Evolutionary conservation across 805 yeast species (phyloP).

Genomic region (Grigorovia transvaalensis): DNA sequence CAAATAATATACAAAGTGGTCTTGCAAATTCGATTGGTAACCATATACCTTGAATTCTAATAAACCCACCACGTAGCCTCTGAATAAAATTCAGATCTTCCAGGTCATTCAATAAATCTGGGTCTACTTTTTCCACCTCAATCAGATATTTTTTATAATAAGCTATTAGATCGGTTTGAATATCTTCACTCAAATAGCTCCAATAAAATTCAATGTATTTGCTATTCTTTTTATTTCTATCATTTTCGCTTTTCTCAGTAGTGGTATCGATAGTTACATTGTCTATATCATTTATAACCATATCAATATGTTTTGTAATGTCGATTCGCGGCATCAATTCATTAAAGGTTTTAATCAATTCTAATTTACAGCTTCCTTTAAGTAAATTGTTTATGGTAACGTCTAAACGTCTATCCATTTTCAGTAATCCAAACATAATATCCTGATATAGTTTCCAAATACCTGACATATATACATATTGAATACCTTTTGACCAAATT

Average conservation of each 20-base stretch:
- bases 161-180: not conserved
- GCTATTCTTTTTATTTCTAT: not conserved
- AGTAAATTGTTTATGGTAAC: not conserved
- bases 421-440: constrained; percentile 22
- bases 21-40: constrained; percentile 61
- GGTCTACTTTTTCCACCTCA: not conserved
- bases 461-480: constrained; percentile 80
- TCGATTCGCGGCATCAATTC: not conserved
- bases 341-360: not conserved
- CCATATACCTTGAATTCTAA: constrained; percentile 95
- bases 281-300: not conserved
- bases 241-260: not conserved
- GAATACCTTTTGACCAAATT: constrained; percentile 78
- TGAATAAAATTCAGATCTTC: constrained; percentile 28
- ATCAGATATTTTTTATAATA: not conserved
- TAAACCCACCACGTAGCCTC: constrained; percentile 83
- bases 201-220: constrained; percentile 2
- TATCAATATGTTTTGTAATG: not conserved
- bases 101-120: constrained; percentile 8
- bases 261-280: not conserved
- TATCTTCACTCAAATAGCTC: not conserved
- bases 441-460: constrained; percentile 55
- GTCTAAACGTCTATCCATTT: constrained; percentile 3
- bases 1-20: constrained; percentile 59
- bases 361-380: not conserved